Conservation (phyloP, 2,329 filamentous ascomycete genomes). For the Alternaria postmessia region DNA sequence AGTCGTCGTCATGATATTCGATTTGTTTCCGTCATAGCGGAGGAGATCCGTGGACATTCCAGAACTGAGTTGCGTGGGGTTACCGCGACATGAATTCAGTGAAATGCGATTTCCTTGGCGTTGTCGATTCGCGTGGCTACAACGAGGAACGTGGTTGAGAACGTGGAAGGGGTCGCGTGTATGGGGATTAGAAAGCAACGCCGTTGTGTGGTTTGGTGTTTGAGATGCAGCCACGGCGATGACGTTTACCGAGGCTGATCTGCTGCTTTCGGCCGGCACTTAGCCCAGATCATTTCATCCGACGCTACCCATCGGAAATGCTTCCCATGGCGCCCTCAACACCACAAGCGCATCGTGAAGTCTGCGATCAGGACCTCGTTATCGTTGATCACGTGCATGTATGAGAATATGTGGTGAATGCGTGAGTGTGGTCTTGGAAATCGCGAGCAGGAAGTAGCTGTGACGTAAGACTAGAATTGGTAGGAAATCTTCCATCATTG, state of each 20-base stretch:
- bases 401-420: background rate
- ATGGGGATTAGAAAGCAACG: conserved; percentile 17
- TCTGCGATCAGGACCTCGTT: background rate
- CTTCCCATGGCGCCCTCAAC: conserved; percentile 5
- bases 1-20: conserved; percentile 45
- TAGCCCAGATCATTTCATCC: conserved; percentile 2
- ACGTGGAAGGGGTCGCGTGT: conserved; percentile 5
- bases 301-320: conserved; percentile 20
- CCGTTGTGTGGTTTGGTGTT: conserved; percentile 17
- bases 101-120: background rate
- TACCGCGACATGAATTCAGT: conserved; percentile 33
- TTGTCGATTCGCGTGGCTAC: background rate
- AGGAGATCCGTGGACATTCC: conserved; percentile 51
- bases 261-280: conserved; percentile 12
- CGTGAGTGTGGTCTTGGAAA: background rate
- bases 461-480: background rate
- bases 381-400: background rate
- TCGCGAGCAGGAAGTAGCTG: background rate
- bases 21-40: conserved; percentile 47
- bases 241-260: conserved; percentile 23
- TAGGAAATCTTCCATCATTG: background rate
- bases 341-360: background rate
- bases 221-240: conserved; percentile 11
- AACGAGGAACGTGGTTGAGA: background rate
- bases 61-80: conserved; percentile 22